Evolutionary conservation across 352 stramenopile genomes (phyloP).

Genomic region (Chrysophaeum taylorii): DNA sequence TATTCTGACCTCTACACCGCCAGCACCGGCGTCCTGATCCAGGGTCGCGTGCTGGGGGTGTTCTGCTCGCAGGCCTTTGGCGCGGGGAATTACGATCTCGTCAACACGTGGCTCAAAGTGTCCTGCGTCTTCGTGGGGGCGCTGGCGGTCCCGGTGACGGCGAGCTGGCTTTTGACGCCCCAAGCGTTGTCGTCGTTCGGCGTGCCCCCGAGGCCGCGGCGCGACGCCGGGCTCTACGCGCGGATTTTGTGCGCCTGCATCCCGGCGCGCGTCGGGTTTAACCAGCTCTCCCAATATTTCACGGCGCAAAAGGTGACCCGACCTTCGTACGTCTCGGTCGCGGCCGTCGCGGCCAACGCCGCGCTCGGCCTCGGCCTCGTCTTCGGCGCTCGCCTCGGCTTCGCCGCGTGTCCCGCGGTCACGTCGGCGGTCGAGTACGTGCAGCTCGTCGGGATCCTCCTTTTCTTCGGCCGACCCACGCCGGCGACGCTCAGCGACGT

Average conservation of each 20-base stretch:
- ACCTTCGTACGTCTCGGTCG: constrained; percentile 38
- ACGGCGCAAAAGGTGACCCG: constrained; percentile 46
- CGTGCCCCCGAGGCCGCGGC: constrained; percentile 31
- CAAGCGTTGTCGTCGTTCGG: constrained; percentile 39
- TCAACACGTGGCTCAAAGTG: constrained; percentile 45
- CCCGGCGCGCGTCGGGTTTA: constrained; percentile 38
- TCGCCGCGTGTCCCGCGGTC: constrained; percentile 45
- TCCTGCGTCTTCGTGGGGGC: constrained; percentile 35
- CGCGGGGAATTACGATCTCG: constrained; percentile 45
- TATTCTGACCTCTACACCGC: constrained; percentile 49
- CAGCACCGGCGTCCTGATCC: constrained; percentile 38
- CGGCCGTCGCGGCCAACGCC: constrained; percentile 43
- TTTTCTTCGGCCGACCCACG: constrained; percentile 29
- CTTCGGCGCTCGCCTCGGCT: constrained; percentile 45
- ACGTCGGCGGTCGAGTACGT: constrained; percentile 43
- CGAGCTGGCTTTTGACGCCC: constrained; percentile 43
- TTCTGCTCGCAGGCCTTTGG: constrained; percentile 46
- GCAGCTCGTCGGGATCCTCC: constrained; percentile 33
- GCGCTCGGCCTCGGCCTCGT: constrained; percentile 46
- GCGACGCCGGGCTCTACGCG: constrained; percentile 47
- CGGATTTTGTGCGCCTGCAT: constrained; percentile 39
- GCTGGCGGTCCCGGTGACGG: constrained; percentile 38
- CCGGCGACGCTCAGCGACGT: constrained; percentile 35
- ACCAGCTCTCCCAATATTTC: constrained; percentile 49
- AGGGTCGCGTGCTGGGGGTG: constrained; percentile 44